Base-by-base conservation (phyloP, 768 basidiomycete species). In the Boletellus ananas region DNA sequence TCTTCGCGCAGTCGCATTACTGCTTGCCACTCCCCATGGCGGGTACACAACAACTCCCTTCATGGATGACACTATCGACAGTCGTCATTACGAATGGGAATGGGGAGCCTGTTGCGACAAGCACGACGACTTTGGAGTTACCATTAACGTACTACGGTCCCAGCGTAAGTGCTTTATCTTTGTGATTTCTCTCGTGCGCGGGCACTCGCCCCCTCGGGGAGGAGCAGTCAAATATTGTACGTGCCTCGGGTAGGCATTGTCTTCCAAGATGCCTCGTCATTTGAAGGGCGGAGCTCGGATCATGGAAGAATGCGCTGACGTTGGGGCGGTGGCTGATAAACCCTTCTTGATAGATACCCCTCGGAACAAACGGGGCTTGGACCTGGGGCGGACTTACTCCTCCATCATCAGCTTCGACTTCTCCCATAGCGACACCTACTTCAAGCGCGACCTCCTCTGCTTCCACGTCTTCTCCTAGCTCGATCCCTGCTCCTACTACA, bases 121-220 rank as follows among this genome's bases (percentile, higher is more conserved):
- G 74, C 37, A 82, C 80, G 21, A 70, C 86, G 21, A 70, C 85
- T 10, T 58, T 87, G 23, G 80, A 76, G 57, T 62, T 90, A 43
- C 86, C 90, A 35, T 70, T 90, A 57, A 90, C 89, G 0, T 92
- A 91, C 68, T 89, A 79, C 57, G 90, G 90, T 27, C 87, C 90
- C 46, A 83, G 84, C 65, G 88, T 90, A 63, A 79, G 87, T 79
- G 12, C 14, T 46, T 33, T 6, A 17, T 49, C 31, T 34, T 18
- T 29, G 18, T 45, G 11, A 17, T 42, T 6, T 50, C 44, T 11
- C 11, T 20, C 14, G n/a, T 46, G 8, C 40, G 38, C n/a, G 23
- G 3, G n/a, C n/a, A n/a, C n/a, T n/a, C n/a, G n/a, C n/a, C n/a
- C n/a, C 25, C 25, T 31, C 3, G 12, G 12, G 10, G 36, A 36